Percentiles rank a stretch among this genome's conserved stretches.
Conservation (phyloP, 345 rosid genomes). For the Syzygium jambos region DNA sequence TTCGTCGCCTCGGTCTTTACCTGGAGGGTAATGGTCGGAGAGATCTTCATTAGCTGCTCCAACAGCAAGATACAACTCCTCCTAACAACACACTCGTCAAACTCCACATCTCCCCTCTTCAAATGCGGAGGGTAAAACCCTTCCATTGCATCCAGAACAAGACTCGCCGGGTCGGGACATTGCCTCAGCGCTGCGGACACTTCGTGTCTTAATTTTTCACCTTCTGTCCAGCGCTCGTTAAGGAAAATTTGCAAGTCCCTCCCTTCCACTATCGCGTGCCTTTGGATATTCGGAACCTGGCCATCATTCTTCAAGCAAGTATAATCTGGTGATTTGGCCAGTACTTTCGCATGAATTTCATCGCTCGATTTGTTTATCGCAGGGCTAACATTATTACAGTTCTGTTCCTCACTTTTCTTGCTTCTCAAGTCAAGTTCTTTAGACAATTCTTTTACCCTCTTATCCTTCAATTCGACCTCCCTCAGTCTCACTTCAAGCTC, state of each 20-base stretch:
- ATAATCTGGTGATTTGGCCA: not conserved
- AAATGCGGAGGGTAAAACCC: constrained; percentile 33
- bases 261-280: constrained; percentile 16
- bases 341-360: not conserved
- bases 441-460: constrained; percentile 2
- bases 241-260: constrained; percentile 36
- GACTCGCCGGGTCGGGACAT: constrained; percentile 45
- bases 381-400: not conserved
- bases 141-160: constrained; percentile 49
- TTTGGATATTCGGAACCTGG: not conserved
- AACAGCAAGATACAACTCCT: constrained; percentile 36
- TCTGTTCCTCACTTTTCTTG: not conserved
- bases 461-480: constrained; percentile 21
- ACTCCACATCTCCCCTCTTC: constrained; percentile 12
- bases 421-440: constrained; percentile 1
- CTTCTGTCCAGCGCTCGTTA: constrained; percentile 26
- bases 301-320: not conserved
- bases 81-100: constrained; percentile 20
- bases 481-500: constrained; percentile 7
- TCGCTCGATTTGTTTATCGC: not conserved
- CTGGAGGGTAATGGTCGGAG: constrained; percentile 17
- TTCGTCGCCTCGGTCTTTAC: constrained; percentile 29
- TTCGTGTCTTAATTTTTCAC: constrained; percentile 15
- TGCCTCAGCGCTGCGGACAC: constrained; percentile 10
- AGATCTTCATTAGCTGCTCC: constrained; percentile 32